Base-by-base conservation (phyloP, 176 grass and related monocot species). In the Avena insularis region DNA sequence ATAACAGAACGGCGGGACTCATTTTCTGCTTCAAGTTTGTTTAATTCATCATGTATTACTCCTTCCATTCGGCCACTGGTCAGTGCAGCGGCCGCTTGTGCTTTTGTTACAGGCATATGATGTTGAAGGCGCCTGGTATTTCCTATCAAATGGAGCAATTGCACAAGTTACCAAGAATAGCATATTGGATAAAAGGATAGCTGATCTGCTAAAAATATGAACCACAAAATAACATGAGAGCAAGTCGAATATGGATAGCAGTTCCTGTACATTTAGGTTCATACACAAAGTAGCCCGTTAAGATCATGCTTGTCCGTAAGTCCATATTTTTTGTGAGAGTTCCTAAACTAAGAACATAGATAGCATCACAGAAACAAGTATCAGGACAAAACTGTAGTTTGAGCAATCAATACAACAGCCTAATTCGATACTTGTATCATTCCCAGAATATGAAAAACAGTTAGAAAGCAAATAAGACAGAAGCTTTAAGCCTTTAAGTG, bases 81-180 rank as follows among this genome's bases (percentile, higher is more conserved):
- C 47, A 99, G 69, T 50, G 92, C 92, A 84, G 93, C 92, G 46
- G 97, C 97, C 61, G 87, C 94, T 84, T 99, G 97, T 58, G 90
- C 97, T 90, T 93, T 99, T 60, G 91, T 99, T 80, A 96, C 94
- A 86, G 92, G 92, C 80, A 87, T 99, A 82, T 90, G 79, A 60
- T 92, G 97, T 89, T 91, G 94, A 85, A 99, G 94, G 60, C 91
- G 89, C 82, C 97, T 99, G 25, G 92, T 93, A 62, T 99, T 99
- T 86, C 97, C 94, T 99, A 90, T 40, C 23, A 91, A 25, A 87
- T 78, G n/a, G 57, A 86, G 71, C 49, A 2, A 88, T 80, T 19
- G 5, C 40, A 82, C 62, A 75, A 60, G 38, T 84, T n/a, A 92
- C 62, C 14, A 20, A 90, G 58, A 21, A 58, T 36, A 79, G 79